Base-by-base conservation (phyloP, 1,284 basidiomycete species). In the Austroboletus novae-zelandiae region DNA sequence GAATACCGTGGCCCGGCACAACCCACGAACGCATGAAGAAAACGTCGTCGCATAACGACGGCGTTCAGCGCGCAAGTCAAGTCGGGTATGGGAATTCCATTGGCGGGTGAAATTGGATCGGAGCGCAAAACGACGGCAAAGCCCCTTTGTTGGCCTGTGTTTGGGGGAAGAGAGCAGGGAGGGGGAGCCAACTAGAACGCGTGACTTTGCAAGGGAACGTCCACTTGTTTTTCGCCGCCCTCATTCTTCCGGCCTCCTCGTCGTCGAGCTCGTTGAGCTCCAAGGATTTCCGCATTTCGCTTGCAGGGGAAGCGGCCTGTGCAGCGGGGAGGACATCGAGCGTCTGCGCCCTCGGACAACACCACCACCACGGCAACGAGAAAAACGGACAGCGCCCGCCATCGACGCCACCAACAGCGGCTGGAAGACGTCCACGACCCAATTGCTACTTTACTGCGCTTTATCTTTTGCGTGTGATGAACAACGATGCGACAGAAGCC, bases 401-500 rank as follows among this genome's bases (percentile, higher is more conserved):
- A 59, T 53, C 62, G 41, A 63, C 58, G 25, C 44, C 39, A 31
- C 37, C 47, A 27, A 39, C 63, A 43, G 47, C 47, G 43, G 48
- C 52, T 47, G 15, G 50, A 25, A 37, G 45, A 32, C 55, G 41
- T 17, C n/a, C 40, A 42, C 51, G 47, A 46, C 40, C 1, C 31
- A 42, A 30, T 47, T 48, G 37, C 43, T 14, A 18, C 4, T 47
- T 58, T 52, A 50, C 41, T 44, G 57, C 17, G 48, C 47, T 47
- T 46, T 50, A 51, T 50, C 39, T 45, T 29, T 41, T 35, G 34
- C 48, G 67, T 84, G 86, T 48, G 58, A 78, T 77, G 75, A 71
- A 71, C 61, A 74, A 61, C 67, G 75, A 78, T 75, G 76, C 74
- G 53, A 71, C 72, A 56, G 75, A 77, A 63, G 76, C 76, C 47